A percentile compares a stretch with the other conserved stretches of the same genome.
phyloP scores from a whole-genome alignment of 345 rosid species.

The Euphorbia lathyris region DNA sequence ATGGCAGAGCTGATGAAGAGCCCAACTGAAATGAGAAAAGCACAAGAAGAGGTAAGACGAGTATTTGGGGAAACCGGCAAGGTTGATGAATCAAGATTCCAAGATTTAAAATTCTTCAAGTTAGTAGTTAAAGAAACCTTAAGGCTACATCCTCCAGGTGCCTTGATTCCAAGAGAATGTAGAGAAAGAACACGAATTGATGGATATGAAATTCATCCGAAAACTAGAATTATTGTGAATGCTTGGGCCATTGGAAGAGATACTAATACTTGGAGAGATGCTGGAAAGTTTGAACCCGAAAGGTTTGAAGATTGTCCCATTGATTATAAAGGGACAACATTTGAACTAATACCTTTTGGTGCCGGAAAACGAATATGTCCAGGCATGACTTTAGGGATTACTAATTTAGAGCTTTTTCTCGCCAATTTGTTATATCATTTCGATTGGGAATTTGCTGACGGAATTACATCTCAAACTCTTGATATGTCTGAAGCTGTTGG shows the following conservation, averaged over 20 bases:
- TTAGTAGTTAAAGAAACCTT: slow-evolving; percentile 9
- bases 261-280: slow-evolving; percentile 15
- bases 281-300: slow-evolving; percentile 21
- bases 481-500: slow-evolving; percentile 24
- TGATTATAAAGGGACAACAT: slow-evolving; percentile 21
- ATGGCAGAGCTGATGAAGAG: slow-evolving; percentile 22
- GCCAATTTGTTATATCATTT: slow-evolving; percentile 23
- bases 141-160: slow-evolving; percentile 15
- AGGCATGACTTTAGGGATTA: slow-evolving; percentile 14
- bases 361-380: slow-evolving; percentile 33
- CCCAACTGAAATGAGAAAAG: slow-evolving; percentile 17
- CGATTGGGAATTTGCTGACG: slow-evolving; percentile 26
- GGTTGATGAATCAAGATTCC: slow-evolving; percentile 11
- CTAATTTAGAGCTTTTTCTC: slow-evolving; percentile 15
- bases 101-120: slow-evolving; percentile 14
- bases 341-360: slow-evolving; percentile 26
- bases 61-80: slow-evolving; percentile 10
- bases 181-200: not conserved
- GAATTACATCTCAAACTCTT: slow-evolving; percentile 12
- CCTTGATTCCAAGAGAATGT: slow-evolving; percentile 18
- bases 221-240: slow-evolving; percentile 14
- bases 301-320: slow-evolving; percentile 13
- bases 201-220: slow-evolving; percentile 5
- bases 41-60: slow-evolving; percentile 31
- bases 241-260: slow-evolving; percentile 22